phyloP scores from a whole-genome alignment of 2,329 filamentous ascomycete species.

The Phyllosticta capitalensis region DNA sequence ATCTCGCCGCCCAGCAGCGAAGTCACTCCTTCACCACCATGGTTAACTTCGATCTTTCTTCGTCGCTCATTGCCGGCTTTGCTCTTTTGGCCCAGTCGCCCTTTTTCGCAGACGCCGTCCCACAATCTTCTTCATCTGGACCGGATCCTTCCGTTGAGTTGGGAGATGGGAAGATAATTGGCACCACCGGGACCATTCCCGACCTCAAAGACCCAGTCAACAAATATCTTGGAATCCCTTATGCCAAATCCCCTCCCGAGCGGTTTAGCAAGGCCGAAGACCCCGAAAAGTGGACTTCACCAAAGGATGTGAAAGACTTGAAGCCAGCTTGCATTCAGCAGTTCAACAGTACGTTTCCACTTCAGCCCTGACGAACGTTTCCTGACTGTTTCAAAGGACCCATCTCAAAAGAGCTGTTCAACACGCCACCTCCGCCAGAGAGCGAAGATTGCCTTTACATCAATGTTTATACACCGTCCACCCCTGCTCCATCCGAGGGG shows the following conservation, averaged over 20 bases:
- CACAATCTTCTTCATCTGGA: background rate
- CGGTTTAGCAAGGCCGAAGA: slow-evolving; percentile 20
- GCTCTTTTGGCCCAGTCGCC: background rate
- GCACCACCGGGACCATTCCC: slow-evolving; percentile 18
- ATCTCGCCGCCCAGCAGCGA: background rate
- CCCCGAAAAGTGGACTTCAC: slow-evolving; percentile 14
- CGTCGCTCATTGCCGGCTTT: background rate
- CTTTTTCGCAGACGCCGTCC: background rate
- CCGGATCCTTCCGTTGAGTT: background rate
- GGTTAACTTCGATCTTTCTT: background rate
- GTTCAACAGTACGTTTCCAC: slow-evolving; percentile 11
- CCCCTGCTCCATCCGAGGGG: slow-evolving; percentile 25
- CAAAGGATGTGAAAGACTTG: slow-evolving; percentile 18
- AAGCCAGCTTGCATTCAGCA: slow-evolving; percentile 23
- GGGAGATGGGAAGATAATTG: slow-evolving; percentile 16
- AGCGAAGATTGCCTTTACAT: slow-evolving; percentile 52
- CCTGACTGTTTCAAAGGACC: background rate
- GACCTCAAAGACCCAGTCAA: slow-evolving; percentile 17
- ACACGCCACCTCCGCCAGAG: background rate
- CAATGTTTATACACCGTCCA: slow-evolving; percentile 49
- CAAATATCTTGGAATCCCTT: slow-evolving; percentile 25
- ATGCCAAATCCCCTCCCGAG: slow-evolving; percentile 17
- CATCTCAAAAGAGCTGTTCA: background rate
- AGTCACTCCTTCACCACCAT: background rate
- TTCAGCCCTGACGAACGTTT: background rate